Evolutionary conservation across 2,329 filamentous ascomycete genomes (phyloP).

Genomic region (Ophiocordyceps sinensis): DNA sequence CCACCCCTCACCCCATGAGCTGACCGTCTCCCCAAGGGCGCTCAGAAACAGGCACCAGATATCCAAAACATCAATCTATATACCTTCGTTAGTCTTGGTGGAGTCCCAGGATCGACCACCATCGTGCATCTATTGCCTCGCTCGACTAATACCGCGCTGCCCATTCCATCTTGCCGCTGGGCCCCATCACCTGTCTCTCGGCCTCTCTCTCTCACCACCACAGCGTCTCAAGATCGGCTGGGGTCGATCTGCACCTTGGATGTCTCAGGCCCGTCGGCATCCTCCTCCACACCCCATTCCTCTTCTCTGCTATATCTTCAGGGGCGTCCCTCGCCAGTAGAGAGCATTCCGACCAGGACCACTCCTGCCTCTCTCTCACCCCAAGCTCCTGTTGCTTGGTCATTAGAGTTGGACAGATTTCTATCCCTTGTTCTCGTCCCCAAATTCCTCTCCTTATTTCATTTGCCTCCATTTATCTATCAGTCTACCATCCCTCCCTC

Average conservation of each 20-base stretch:
- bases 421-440: neutral
- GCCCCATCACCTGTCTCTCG: conserved; percentile 20
- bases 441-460: neutral
- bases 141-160: conserved; percentile 9
- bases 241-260: conserved; percentile 18
- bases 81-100: conserved; percentile 9
- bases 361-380: conserved; percentile 4
- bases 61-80: conserved; percentile 13
- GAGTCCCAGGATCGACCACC: conserved; percentile 8
- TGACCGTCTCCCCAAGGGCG: conserved; percentile 5
- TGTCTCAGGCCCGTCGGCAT: conserved; percentile 20
- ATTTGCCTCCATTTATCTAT: neutral
- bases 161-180: conserved; percentile 19
- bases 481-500: neutral
- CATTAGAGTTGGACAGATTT: neutral
- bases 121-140: conserved; percentile 13
- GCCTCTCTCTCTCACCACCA: conserved; percentile 13
- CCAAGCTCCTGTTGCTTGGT: conserved; percentile 1
- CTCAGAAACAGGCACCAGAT: conserved; percentile 6
- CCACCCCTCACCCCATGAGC: conserved; percentile 1
- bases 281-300: conserved; percentile 21
- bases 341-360: conserved; percentile 20
- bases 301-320: conserved; percentile 26
- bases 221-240: conserved; percentile 15
- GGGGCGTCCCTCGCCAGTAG: conserved; percentile 19